phyloP scores from a whole-genome alignment of 805 yeast genomes.

The Danielia oregonensis region DNA sequence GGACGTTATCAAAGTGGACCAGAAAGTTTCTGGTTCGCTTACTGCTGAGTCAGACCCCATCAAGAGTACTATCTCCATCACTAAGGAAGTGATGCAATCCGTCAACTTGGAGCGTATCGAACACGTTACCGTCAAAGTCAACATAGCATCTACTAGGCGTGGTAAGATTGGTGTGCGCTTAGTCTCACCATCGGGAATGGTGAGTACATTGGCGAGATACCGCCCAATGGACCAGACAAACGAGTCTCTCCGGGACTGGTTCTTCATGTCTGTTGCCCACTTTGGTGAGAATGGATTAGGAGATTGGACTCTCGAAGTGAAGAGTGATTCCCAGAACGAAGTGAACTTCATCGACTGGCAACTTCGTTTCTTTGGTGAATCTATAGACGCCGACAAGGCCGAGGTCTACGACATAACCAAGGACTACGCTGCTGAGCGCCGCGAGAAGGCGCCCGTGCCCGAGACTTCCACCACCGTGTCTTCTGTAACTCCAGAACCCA shows the following conservation, averaged over 20 bases:
- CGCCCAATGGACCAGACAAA: conserved; percentile 55
- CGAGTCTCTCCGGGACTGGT: conserved; percentile 76
- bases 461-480: conserved; percentile 8
- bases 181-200: conserved; percentile 70
- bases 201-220: conserved; percentile 67
- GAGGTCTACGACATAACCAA: conserved; percentile 48
- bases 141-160: conserved; percentile 59
- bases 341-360: conserved; percentile 63
- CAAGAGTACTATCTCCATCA: conserved; percentile 37
- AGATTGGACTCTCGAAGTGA: conserved; percentile 72
- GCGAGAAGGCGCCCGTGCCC: conserved; percentile 17
- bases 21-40: conserved; percentile 13
- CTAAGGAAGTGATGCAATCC: conserved; percentile 43
- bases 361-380: conserved; percentile 78
- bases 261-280: conserved; percentile 95
- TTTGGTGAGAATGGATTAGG: conserved; percentile 89
- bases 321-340: conserved; percentile 27
- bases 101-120: conserved; percentile 72
- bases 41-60: conserved; percentile 16
- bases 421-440: conserved; percentile 42
- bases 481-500: conserved; percentile 2
- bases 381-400: conserved; percentile 60
- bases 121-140: conserved; percentile 80
- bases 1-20: conserved; percentile 34
- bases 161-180: conserved; percentile 68